These are phyloP conservation scores for Crepidotus variabilis DNA, from an alignment of 768 basidiomycete species.

Conservation along the genomic window DNA sequence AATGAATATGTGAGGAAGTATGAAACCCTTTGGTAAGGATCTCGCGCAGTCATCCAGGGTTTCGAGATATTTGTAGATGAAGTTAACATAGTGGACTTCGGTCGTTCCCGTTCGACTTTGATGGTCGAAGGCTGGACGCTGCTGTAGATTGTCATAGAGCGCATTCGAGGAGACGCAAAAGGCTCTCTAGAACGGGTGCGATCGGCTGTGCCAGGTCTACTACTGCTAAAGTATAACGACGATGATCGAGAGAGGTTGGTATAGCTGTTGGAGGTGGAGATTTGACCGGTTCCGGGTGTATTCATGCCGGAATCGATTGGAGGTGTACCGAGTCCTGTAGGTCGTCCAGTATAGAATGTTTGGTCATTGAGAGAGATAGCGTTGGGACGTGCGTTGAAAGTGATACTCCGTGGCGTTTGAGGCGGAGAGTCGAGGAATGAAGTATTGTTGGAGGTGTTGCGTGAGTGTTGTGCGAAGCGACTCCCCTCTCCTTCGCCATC, in stretches of 20 bases:
- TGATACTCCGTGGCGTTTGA: conserved; percentile 35
- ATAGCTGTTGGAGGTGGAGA: conserved; percentile 35
- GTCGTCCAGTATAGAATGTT: conserved; percentile 35
- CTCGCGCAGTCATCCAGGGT: conserved; percentile 60
- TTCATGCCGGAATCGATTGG: conserved; percentile 28
- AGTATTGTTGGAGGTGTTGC: conserved; percentile 17
- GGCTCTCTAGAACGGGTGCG: conserved; percentile 43
- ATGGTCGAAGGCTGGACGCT: conserved; percentile 35
- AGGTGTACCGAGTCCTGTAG: conserved; percentile 3
- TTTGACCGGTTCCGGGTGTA: conserved; percentile 30
- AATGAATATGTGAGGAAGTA: conserved; percentile 62
- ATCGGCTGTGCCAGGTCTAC: conserved; percentile 31
- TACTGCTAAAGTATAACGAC: conserved; percentile 34
- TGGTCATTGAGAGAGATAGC: conserved; percentile 54
- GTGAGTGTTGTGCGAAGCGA: conserved; percentile 26
- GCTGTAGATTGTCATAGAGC: conserved; percentile 54
- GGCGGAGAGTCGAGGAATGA: conserved; percentile 35
- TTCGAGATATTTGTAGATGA: conserved; percentile 39
- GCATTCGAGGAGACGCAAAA: conserved; percentile 55
- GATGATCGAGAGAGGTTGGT: conserved; percentile 38
- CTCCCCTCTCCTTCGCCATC: conserved; percentile 26
- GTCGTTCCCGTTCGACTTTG: conserved; percentile 38
- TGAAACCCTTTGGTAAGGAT: conserved; percentile 51
- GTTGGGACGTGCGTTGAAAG: conserved; percentile 31
- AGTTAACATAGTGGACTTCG: conserved; percentile 48